A percentile compares a stretch with the other conserved stretches of the same genome.
Conservation (phyloP, 768 basidiomycete genomes). For the Hygrocybe punicea region DNA sequence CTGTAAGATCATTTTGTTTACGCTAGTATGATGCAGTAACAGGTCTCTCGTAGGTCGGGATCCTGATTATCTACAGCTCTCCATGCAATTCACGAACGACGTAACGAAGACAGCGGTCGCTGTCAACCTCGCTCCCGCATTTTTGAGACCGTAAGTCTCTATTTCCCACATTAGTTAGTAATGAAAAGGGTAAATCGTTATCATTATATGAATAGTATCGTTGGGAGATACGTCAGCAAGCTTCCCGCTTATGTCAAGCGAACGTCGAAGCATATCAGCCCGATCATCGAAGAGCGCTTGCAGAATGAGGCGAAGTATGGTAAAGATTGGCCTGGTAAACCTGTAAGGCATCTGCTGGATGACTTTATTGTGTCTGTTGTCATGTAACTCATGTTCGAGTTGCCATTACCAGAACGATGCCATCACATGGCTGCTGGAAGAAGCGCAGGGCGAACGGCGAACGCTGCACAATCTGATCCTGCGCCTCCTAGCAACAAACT, state of each 20-base stretch:
- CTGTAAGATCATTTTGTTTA: slow-evolving; percentile 19
- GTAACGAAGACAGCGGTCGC: slow-evolving; percentile 25
- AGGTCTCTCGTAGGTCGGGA: slow-evolving; percentile 22
- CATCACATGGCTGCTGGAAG: slow-evolving; percentile 32
- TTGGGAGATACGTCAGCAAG: slow-evolving; percentile 9
- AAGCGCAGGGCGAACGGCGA: slow-evolving; percentile 6
- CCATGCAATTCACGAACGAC: slow-evolving; percentile 30
- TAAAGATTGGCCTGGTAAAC: slow-evolving; percentile 31
- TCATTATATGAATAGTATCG: slow-evolving; percentile 10
- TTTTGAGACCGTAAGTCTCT: slow-evolving; percentile 34
- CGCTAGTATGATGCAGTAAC: not conserved
- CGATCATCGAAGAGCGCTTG: slow-evolving; percentile 22
- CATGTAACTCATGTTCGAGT: not conserved
- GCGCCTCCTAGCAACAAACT: slow-evolving; percentile 30
- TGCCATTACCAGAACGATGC: slow-evolving; percentile 5
- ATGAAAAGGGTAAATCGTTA: slow-evolving; percentile 5
- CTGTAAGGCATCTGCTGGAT: slow-evolving; percentile 8
- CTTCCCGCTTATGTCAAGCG: slow-evolving; percentile 5
- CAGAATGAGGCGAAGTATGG: slow-evolving; percentile 15
- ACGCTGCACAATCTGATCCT: slow-evolving; percentile 9
- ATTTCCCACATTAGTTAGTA: slow-evolving; percentile 1
- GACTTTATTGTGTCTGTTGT: slow-evolving; percentile 10
- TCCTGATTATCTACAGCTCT: slow-evolving; percentile 28
- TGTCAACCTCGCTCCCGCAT: slow-evolving; percentile 31
- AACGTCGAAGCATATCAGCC: slow-evolving; percentile 22